These are phyloP conservation scores for Ophiobolus disseminans DNA, from an alignment of 2,329 filamentous ascomycete species.

Conservation along the genomic window DNA sequence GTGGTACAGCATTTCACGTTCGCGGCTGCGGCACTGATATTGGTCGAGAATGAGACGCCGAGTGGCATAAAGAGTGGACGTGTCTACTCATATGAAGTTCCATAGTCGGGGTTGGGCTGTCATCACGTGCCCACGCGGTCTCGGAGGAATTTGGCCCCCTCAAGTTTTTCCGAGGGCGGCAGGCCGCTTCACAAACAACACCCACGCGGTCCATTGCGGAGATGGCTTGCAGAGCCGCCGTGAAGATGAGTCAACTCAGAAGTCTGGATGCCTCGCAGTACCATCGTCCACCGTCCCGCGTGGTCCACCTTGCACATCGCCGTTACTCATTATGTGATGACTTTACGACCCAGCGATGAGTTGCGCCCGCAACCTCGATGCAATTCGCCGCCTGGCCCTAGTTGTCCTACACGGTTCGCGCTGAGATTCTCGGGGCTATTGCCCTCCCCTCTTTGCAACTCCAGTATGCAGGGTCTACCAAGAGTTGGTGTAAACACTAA, in stretches of 20 bases:
- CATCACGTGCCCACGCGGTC: conserved; percentile 21
- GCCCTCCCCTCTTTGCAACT: background rate
- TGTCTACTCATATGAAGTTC: conserved; percentile 6
- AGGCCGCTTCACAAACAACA: too few relatives aligned
- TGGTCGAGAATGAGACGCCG: conserved; percentile 18
- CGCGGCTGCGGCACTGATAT: conserved; percentile 24
- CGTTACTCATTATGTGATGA: background rate
- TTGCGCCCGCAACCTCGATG: background rate
- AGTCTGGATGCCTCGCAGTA: conserved; percentile 1
- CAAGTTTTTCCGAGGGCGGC: conserved; percentile 3
- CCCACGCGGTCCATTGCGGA: too few relatives aligned
- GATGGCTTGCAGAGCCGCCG: background rate
- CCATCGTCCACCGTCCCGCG: background rate
- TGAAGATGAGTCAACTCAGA: background rate
- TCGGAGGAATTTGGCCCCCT: conserved; percentile 16
- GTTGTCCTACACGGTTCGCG: conserved; percentile 3
- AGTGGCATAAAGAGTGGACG: conserved; percentile 4
- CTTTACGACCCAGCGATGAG: too few relatives aligned
- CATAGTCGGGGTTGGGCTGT: conserved; percentile 2
- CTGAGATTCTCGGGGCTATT: conserved; percentile 23
- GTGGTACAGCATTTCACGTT: conserved; percentile 26
- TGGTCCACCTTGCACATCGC: background rate
- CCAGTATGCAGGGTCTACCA: conserved; percentile 13
- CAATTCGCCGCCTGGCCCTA: conserved; percentile 1
- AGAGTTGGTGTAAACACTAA: background rate